Evolutionary conservation across 768 basidiomycete species (phyloP).

Genomic region (Cystofilobasidium macerans): DNA sequence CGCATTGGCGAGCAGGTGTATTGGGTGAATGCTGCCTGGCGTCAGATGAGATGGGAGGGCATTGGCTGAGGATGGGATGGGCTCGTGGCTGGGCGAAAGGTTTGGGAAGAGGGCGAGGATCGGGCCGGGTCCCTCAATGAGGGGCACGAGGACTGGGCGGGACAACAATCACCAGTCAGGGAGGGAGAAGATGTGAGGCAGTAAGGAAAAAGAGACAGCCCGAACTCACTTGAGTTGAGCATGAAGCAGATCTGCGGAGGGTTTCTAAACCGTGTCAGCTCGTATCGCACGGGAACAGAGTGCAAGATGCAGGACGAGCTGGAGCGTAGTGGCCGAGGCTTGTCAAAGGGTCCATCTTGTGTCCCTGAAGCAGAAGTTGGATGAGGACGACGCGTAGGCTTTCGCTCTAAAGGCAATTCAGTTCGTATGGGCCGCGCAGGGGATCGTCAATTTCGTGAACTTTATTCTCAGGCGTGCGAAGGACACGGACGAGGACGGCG

Average conservation of each 20-base stretch:
- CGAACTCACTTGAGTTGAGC: constrained; percentile 53
- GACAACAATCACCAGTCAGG: neutral
- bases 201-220: neutral
- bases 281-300: no score
- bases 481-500: constrained; percentile 40
- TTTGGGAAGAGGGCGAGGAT: constrained; percentile 54
- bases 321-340: constrained; percentile 64
- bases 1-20: constrained; percentile 75
- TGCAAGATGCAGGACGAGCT: constrained; percentile 38
- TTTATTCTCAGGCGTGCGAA: no score
- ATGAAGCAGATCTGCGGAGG: constrained; percentile 49
- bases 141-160: constrained; percentile 54
- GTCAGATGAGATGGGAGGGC: constrained; percentile 41
- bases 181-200: no score
- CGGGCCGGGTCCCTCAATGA: constrained; percentile 82
- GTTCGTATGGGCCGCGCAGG: no score
- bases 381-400: constrained; percentile 75
- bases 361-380: constrained; percentile 77
- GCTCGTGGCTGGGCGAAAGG: no score
- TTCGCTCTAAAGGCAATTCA: no score
- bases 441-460: neutral
- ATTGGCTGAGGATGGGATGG: neutral
- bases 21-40: no score
- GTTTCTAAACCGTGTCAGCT: neutral
- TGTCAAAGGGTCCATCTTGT: constrained; percentile 97